Conservation (phyloP, 177 flowering plant species). For the Vitis hybrid region DNA sequence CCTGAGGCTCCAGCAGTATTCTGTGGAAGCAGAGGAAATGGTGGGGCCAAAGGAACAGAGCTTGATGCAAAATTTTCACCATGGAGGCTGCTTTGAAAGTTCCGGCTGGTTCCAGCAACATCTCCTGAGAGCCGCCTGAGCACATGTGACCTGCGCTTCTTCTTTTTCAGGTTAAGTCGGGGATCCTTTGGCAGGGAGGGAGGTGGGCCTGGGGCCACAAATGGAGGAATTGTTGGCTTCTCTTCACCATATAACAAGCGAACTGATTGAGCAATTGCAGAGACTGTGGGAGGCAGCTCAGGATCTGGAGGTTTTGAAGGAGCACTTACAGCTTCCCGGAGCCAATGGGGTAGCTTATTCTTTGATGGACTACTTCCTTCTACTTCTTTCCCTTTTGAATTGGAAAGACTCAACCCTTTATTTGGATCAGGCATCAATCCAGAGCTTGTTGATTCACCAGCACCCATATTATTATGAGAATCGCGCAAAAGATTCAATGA, state of each 20-base stretch:
- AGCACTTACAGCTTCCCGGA: constrained; percentile 79
- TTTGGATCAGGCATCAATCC: constrained; percentile 25
- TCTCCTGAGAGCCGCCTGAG: constrained; percentile 41
- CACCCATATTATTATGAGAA: constrained; percentile 25
- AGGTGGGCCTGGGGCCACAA: constrained; percentile 73
- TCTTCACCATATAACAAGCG: constrained; percentile 79
- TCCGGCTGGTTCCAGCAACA: constrained; percentile 39
- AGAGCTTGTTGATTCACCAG: constrained; percentile 32
- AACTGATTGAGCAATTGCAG: constrained; percentile 90
- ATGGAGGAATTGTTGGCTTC: constrained; percentile 75
- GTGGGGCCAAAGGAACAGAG: constrained; percentile 30
- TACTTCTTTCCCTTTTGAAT: constrained; percentile 37
- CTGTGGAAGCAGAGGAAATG: constrained; percentile 27
- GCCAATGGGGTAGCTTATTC: constrained; percentile 95
- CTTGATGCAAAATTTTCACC: constrained; percentile 34
- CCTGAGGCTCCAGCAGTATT: constrained; percentile 24
- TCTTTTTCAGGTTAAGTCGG: constrained; percentile 57
- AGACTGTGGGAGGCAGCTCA: constrained; percentile 79
- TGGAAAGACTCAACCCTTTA: constrained; percentile 23
- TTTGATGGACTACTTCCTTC: constrained; percentile 41
- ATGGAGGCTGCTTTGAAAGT: constrained; percentile 15
- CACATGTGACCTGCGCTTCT: constrained; percentile 30
- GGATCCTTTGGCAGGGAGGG: constrained; percentile 85
- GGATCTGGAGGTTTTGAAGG: constrained; percentile 58
- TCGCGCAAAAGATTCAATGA: constrained; percentile 40